Base-by-base conservation (phyloP, 305 asterid genomes). In the Rubia balearica region DNA sequence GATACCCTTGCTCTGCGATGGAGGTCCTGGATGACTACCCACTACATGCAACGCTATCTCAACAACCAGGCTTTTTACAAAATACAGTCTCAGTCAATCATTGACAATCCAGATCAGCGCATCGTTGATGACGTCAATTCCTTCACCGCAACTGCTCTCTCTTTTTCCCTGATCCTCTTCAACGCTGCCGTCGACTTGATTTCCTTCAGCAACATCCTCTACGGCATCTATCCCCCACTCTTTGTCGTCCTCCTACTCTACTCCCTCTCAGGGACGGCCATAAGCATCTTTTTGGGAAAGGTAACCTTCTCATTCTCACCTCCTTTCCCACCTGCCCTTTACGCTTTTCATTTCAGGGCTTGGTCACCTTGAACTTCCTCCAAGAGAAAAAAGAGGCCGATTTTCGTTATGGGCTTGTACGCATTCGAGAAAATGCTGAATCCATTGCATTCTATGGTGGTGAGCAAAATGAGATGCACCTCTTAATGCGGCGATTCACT, bases 381-480 rank as follows among this genome's bases (percentile, higher is more conserved):
- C 96, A 91, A 91, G 96, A 91, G 86, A 89, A 91, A 83, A 91
- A 89, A 76, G 98, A 91, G 85, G 98, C 96, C 41, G 98, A 91
- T 83, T 91, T 91, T 67, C 89, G 92, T 33, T 91, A 91, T 72
- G 98, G 96, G 51, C 94, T 91, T 68, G 96, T 91, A 75, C 96
- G 96, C 13, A 81, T 91, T 78, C 77, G 98, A 75, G 98, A 90
- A 80, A 91, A 91, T 81, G 98, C 98, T 53, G 98, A 91, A 76
- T 87, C 98, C 73, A 91, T 91, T 79, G 98, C 98, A 59, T 91
- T 91, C 83, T 91, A 91, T 72, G 98, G 93, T 65, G 94, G 98
- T 36, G 98, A 91, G 83, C 84, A 79, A 77, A 91, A 91, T 73
- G 98, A 89, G 87, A 86, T 82, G 81, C 94, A 88, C 76, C 85